Base-by-base conservation (phyloP, 2,329 filamentous ascomycete genomes). In the Cladorrhinum sp. region DNA sequence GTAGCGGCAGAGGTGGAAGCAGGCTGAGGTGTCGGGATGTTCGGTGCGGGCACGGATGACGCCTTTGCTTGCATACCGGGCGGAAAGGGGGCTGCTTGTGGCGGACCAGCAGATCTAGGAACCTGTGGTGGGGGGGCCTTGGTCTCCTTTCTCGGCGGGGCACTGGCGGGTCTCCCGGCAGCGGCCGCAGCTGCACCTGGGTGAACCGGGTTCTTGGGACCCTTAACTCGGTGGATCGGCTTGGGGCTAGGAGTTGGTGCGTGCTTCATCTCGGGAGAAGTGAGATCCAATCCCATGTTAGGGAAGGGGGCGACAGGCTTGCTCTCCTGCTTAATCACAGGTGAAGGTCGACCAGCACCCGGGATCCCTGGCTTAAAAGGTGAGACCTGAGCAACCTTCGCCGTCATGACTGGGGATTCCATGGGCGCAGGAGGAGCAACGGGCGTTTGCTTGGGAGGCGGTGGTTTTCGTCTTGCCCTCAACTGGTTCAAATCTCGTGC, bases 281-380 rank as follows among this genome's bases (percentile, higher is more conserved):
- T 55, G 27, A 63, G 62, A 76, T 76, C 79, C 71, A 82, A 76
- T 25, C 80, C 81, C 81, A 85, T 85, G 64, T 85, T 80, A 1
- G 83, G 80, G 63, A 85, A 80, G 0, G 83, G 79, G 16, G 83
- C 83, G 55, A 82, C 75, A 13, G 79, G 75, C 66, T 77, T 79
- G 32, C 67, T 70, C 57, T 76, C 75, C 29, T 74, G 69, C 51
- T 72, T 73, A 38, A 49, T 56, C 8, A 45, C 38, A 49, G 38
- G 38, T 55, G 70, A 67, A 13, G 71, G 68, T 65, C 27, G 70
- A 67, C 71, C 67, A 2, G 67, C 59, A 9, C 27, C 25, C 41
- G 55, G 41, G 50, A 32, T n/a, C 12, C 49, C 41, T 24, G 50
- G 48, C 12, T 53, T 18, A n/a, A 45, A 45, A 22, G 41, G 41